Base-by-base conservation (phyloP, 352 stramenopile species). In the Thalassiosira mediterranea region DNA sequence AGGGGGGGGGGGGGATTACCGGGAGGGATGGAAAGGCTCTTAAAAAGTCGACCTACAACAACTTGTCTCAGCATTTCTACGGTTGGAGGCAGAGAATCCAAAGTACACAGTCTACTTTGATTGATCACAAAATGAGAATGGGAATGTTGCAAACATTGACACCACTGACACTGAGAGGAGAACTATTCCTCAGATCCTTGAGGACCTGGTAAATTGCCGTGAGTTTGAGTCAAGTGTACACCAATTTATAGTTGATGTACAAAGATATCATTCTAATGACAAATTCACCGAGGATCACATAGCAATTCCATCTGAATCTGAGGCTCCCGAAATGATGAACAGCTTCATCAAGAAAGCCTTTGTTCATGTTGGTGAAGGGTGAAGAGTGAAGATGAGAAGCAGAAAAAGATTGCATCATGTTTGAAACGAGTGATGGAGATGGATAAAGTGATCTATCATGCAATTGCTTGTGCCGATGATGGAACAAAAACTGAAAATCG, bases 291-390 rank as follows among this genome's bases (percentile, higher is more conserved):
- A 76, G 10, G 40, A 76, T n/a, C 69, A 61, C 40, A 26, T 32
- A 13, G 47, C 32, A 3, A 76, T 70, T 46, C n/a, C n/a, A n/a
- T n/a, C n/a, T n/a, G 32, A 13, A 11, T 4, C 61, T 2, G 37
- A 42, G 19, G 46, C 56, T 19, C 57, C 66, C 47, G 25, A 76
- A 23, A 28, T 76, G 37, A 4, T 25, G 19, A 54, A 70, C 4
- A 32, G 59, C 13, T 76, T 76, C 23, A 70, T 76, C 10, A 3
- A 49, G 11, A 61, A 70, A 23, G 19, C 48, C 21, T 76, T 60
- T 58, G 28, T 59, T n/a, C 56, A 70, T 60, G 46, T 76, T 52
- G 54, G 66, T 8, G 49, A 62, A 1, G 51, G 17, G 19, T n/a
- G n/a, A n/a, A n/a, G n/a, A n/a, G n/a, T n/a, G n/a, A n/a, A n/a